Conservation (phyloP, 306 rosid species). For the Quercus ilex region DNA sequence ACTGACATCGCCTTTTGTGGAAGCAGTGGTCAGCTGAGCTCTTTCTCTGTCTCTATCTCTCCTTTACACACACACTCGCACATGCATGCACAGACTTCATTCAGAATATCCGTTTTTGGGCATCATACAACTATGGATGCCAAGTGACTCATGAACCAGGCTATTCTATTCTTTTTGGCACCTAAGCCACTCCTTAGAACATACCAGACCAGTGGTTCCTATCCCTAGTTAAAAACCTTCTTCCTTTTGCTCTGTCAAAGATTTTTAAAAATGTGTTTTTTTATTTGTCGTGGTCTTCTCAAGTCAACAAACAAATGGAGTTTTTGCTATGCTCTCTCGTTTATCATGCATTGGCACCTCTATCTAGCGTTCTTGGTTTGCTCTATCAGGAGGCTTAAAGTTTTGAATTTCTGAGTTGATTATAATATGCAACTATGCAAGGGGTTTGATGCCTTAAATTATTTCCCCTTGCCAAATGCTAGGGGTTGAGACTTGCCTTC, state of each 20-base stretch:
- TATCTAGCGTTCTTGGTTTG: background rate
- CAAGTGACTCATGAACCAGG: background rate
- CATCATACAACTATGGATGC: background rate
- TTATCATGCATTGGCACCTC: background rate
- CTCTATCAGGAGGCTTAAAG: background rate
- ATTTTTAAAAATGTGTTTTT: background rate
- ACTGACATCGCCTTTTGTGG: slow-evolving; percentile 72
- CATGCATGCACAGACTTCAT: slow-evolving; percentile 7
- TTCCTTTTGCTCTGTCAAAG: background rate
- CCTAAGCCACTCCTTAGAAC: background rate
- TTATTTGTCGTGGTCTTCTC: background rate
- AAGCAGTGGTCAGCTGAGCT: slow-evolving; percentile 72
- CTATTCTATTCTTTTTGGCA: background rate
- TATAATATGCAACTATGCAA: no score
- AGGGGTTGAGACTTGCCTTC: background rate
- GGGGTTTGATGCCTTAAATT: background rate
- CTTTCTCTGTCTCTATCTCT: background rate
- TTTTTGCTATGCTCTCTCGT: background rate
- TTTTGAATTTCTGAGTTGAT: background rate
- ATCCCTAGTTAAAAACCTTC: background rate
- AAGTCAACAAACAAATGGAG: slow-evolving; percentile 3
- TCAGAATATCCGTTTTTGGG: background rate
- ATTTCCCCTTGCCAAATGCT: background rate
- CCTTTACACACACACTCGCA: slow-evolving; percentile 3
- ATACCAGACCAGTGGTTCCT: background rate